Conservation (phyloP, 805 yeast genomes). For the Yarrowia alimentaria region DNA sequence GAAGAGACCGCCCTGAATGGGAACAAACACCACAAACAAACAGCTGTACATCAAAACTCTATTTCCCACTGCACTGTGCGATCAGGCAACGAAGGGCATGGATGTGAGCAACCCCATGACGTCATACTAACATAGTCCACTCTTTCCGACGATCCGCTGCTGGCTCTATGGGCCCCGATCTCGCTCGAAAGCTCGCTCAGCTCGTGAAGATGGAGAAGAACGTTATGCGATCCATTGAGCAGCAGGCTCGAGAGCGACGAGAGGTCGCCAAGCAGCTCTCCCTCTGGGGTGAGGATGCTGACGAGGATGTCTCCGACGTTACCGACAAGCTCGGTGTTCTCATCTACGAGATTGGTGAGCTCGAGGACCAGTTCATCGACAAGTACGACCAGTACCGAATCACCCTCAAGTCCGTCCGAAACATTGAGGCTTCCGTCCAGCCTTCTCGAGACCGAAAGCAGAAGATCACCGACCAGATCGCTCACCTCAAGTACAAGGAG, state of each 20-base stretch:
- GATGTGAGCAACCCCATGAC: not conserved
- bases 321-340: constrained; percentile 97
- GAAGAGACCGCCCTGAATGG: constrained; percentile 7
- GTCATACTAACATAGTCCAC: constrained; percentile 34
- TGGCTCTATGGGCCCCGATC: constrained; percentile 91
- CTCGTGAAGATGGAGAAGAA: constrained; percentile 95
- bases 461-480: constrained; percentile 95
- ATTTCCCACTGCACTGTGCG: not conserved
- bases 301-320: constrained; percentile 94
- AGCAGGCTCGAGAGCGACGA: constrained; percentile 89
- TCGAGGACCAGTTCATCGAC: constrained; percentile 97
- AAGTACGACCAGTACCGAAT: constrained; percentile 97
- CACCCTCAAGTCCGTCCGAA: constrained; percentile 89
- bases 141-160: constrained; percentile 72
- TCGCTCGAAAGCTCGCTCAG: constrained; percentile 86
- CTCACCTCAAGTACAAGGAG: constrained; percentile 96
- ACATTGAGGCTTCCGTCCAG: constrained; percentile 96
- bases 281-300: constrained; percentile 96
- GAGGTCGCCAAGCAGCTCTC: constrained; percentile 97
- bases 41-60: constrained; percentile 4
- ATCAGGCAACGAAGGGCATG: not conserved
- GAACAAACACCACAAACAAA: constrained; percentile 9
- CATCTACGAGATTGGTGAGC: constrained; percentile 93
- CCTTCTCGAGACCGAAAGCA: constrained; percentile 98
- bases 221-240: constrained; percentile 89